Base-by-base conservation (phyloP, 768 basidiomycete species). In the Amyloporia xantha region DNA sequence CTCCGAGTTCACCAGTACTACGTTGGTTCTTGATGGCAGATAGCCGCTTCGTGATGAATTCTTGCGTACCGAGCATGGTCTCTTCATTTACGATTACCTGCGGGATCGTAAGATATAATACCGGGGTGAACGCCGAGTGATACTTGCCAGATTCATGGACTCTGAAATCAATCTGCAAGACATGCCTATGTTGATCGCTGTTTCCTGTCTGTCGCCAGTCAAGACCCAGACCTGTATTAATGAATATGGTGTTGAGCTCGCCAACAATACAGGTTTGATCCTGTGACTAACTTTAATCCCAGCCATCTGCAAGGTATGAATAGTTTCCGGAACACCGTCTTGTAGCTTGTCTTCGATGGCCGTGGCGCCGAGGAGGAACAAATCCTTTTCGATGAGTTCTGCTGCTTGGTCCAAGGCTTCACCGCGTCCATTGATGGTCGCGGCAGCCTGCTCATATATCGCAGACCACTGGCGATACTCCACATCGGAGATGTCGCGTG, bases 331-430 rank as follows among this genome's bases (percentile, higher is more conserved):
- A 2, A 99, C 96, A 35, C 96, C 96, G 45, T 99, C 96, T 63
- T 99, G 96, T 12, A 99, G 71, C 66, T 96, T 98, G 66, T 99
- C 96, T 65, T 99, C 96, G 60, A 99, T 93, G 15, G 96, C 96
- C 2, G 96, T 98, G 21, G 96, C 96, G 2, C 96, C 96, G 15
- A 99, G 76, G 15, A 99, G 63, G 60, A 90, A 84, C 57, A 99
- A 73, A 52, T 99, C 92, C 59, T 87, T 87, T 71, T 99, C 96
- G 55, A 99, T 96, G 41, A 95, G 70, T 62, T 99, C 96, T 1
- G 96, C 93, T 0, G 91, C 95, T 57, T 81, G 78, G 66, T 98
- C 96, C 30, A 99, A 77, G 6, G 92, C 96, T 37, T 98, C 96
- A 12, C 87, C 86, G 46, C 96, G 88, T 1, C 94, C 95, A 54